Base-by-base conservation (phyloP, 1,284 basidiomycete species). In the Fomitopsis pinicola region DNA sequence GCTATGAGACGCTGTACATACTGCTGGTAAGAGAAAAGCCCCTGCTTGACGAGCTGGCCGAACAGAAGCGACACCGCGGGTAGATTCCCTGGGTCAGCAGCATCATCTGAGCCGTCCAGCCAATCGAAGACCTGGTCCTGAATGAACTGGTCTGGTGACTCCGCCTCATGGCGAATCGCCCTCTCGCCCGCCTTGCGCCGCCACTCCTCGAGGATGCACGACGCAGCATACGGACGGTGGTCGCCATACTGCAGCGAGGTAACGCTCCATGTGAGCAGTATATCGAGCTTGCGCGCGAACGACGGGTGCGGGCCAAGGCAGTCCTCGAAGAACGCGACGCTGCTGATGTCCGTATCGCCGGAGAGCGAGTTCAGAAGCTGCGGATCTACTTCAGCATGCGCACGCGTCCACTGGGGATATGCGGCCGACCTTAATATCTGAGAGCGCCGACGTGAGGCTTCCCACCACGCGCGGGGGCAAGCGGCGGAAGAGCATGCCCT, bases 1-100 rank as follows among this genome's bases (percentile, higher is more conserved):
- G 94, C 92, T 59, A 96, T 88, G 26, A 97, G 80, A 30, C 91
- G 83, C 69, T 95, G 92, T 35, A 97, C 82, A 69, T 96, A 97
- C 45, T 82, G 81, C n/a, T 86, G 80, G 69, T 94, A 97, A 1
- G 89, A 92, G 72, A 97, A 96, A 22, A 95, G 72, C 3, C 85
- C 87, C 30, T 82, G 77, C 67, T 89, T 84, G 5, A 91, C 86
- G 1, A 97, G 81, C 71, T 94, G 90, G 12, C 91, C 94, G 62
- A 90, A 91, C 5, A 95, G 77, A 26, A 90, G 78, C 9, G 92
- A 84, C 42, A 95, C 82, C 19, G 84, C 78, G 42, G 78, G 77
- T 2, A 89, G 75, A 69, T 88, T 92, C 17, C 77, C 76, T 4
- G 73, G 65, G 38, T 91, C 83, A 6, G 78, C 82, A 4, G 88